These are phyloP conservation scores for Streptanthus diversifolius DNA, from an alignment of 345 rosid genomes.

Conservation along the genomic window DNA sequence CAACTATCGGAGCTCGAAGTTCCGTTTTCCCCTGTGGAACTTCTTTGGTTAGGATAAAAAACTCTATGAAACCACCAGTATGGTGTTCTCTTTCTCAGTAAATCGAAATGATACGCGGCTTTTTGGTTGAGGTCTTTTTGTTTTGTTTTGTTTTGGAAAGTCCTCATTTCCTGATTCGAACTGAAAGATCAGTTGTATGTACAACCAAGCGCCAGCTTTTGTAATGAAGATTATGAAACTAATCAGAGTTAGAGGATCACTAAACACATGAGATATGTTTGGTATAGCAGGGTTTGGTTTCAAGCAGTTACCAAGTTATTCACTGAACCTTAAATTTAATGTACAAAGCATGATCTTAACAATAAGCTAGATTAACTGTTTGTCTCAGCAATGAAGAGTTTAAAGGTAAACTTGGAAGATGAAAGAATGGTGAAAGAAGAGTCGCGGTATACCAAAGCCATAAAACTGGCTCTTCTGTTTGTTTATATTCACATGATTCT, in stretches of 20 bases:
- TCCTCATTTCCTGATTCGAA: slow-evolving; percentile 3
- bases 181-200: slow-evolving; percentile 8
- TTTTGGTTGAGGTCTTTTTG: neutral
- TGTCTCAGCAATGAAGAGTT: slow-evolving; percentile 26
- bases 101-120: neutral
- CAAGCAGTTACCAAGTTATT: neutral
- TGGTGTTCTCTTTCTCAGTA: neutral
- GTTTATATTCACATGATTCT: slow-evolving; percentile 30
- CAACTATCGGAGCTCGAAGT: slow-evolving; percentile 2
- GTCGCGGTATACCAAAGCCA: slow-evolving; percentile 18
- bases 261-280: neutral
- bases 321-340: slow-evolving; percentile 5
- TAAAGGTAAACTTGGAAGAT: neutral
- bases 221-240: slow-evolving; percentile 11
- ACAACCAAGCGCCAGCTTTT: neutral
- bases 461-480: slow-evolving; percentile 19
- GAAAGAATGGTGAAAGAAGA: slow-evolving; percentile 20
- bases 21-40: slow-evolving; percentile 8
- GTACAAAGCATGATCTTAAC: slow-evolving; percentile 17
- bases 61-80: neutral
- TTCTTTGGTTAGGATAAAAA: neutral
- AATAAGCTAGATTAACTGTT: slow-evolving; percentile 14
- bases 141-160: neutral
- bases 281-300: neutral
- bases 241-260: neutral